Conservation (phyloP, 257 asterid species). For the Fraxinus cuspidata region DNA sequence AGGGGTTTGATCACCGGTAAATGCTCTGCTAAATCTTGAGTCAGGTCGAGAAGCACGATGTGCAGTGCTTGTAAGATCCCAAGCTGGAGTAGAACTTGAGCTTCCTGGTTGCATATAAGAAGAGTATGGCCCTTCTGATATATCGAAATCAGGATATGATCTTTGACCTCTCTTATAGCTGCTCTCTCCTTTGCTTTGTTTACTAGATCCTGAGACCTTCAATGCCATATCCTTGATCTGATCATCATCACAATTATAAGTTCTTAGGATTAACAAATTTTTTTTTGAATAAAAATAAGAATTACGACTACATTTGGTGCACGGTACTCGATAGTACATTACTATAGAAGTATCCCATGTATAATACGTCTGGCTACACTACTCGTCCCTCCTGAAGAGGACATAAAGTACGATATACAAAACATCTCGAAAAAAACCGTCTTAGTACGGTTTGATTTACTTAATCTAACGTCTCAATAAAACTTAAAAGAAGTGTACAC, state of each 20-base stretch:
- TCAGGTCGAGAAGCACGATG: slow-evolving; percentile 38
- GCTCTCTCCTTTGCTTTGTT: slow-evolving; percentile 15
- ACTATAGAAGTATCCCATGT: no score
- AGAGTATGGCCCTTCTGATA: slow-evolving; percentile 8
- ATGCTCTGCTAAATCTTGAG: slow-evolving; percentile 40
- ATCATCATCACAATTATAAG: not conserved
- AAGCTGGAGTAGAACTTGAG: slow-evolving; percentile 57
- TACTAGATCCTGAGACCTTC: slow-evolving; percentile 19
- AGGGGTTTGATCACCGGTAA: not conserved
- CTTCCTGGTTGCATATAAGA: slow-evolving; percentile 17
- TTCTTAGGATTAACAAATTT: not conserved
- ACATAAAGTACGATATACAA: no score
- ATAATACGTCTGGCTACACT: no score
- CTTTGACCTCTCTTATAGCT: slow-evolving; percentile 9
- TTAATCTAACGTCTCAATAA: not conserved
- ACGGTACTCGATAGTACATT: no score
- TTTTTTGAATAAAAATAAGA: not conserved
- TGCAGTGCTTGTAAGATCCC: slow-evolving; percentile 62
- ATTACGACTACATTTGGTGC: not conserved
- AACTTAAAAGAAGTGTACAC: not conserved
- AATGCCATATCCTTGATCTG: slow-evolving; percentile 26
- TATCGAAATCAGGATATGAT: slow-evolving; percentile 21
- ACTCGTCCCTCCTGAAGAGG: no score
- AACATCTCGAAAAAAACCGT: no score
- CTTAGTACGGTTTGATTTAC: no score